Percentiles rank a stretch among this genome's conserved stretches.
Conservation (phyloP, 768 basidiomycete species). For the Daedaleopsis sinensis region DNA sequence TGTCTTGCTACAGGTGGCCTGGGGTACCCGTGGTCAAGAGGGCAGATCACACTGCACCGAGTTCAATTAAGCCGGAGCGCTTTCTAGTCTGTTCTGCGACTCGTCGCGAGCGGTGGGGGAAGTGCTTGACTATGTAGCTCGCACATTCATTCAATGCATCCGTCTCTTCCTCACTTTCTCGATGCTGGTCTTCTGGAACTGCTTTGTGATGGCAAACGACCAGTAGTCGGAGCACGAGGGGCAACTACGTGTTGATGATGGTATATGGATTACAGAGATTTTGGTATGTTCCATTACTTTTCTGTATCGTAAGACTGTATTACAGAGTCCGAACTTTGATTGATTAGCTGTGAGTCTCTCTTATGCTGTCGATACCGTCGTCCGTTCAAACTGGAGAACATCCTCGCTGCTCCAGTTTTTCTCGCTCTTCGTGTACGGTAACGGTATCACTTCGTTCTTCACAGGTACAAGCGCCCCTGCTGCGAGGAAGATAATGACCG, state of each 20-base stretch:
- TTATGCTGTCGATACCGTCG: too few species aligned
- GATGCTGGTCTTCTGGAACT: background rate
- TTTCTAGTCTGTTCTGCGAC: slow-evolving; percentile 43
- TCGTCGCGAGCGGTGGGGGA: slow-evolving; percentile 46
- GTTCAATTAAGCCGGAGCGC: slow-evolving; percentile 85
- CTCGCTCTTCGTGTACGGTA: too few species aligned
- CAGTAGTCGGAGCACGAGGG: background rate
- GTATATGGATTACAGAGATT: too few species aligned
- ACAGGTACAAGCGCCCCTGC: too few species aligned
- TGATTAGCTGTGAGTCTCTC: too few species aligned
- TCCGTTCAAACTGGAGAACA: too few species aligned
- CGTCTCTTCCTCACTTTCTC: background rate
- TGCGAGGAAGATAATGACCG: too few species aligned
- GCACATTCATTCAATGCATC: slow-evolving; percentile 42
- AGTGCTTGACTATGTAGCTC: slow-evolving; percentile 79
- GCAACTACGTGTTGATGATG: background rate
- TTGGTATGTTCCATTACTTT: too few species aligned
- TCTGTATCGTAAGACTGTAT: too few species aligned
- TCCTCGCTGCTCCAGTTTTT: too few species aligned
- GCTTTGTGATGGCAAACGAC: background rate
- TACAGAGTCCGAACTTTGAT: too few species aligned
- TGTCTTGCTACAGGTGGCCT: slow-evolving; percentile 36
- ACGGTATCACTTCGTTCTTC: too few species aligned
- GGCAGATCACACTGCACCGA: slow-evolving; percentile 46
- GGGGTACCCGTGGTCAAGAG: slow-evolving; percentile 54